Conservation (phyloP, 2,329 filamentous ascomycete genomes). For the Macrophomina phaseolina region DNA sequence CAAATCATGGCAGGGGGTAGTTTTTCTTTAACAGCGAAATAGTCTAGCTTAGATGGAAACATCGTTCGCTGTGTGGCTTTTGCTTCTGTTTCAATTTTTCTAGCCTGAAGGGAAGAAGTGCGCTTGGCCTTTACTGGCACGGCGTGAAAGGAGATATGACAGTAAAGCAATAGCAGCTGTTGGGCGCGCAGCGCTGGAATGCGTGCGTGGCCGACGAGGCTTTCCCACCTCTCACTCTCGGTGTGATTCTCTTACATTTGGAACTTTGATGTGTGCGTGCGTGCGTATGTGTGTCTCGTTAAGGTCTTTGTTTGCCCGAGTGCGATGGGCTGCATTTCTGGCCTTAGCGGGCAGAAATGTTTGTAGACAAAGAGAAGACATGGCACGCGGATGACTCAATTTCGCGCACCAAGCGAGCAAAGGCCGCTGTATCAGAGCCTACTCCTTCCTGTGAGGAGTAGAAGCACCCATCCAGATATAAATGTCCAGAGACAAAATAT, state of each 20-base stretch:
- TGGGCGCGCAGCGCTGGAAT: not conserved
- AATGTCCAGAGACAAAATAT: no score
- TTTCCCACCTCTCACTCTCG: not conserved
- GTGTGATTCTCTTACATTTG: not conserved
- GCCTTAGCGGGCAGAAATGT: no score
- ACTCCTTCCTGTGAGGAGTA: no score
- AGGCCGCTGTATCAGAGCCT: no score
- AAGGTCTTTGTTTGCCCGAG: no score
- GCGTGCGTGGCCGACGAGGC: not conserved
- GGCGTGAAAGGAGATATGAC: not conserved
- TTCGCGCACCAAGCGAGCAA: no score
- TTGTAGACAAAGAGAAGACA: no score
- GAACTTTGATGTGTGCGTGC: not conserved
- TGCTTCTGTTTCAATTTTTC: not conserved
- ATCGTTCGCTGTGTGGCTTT: constrained; percentile 7
- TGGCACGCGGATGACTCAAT: no score
- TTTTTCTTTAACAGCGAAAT: not conserved
- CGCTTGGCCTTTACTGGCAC: constrained; percentile 3
- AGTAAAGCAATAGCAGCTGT: no score
- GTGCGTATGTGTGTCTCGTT: no score
- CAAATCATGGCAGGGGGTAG: not conserved
- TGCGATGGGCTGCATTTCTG: no score
- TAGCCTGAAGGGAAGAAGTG: not conserved
- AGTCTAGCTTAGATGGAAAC: constrained; percentile 20
- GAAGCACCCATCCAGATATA: no score